These are phyloP conservation scores for Cordyceps cicadae DNA, from an alignment of 2,329 filamentous ascomycete genomes.

Conservation along the genomic window DNA sequence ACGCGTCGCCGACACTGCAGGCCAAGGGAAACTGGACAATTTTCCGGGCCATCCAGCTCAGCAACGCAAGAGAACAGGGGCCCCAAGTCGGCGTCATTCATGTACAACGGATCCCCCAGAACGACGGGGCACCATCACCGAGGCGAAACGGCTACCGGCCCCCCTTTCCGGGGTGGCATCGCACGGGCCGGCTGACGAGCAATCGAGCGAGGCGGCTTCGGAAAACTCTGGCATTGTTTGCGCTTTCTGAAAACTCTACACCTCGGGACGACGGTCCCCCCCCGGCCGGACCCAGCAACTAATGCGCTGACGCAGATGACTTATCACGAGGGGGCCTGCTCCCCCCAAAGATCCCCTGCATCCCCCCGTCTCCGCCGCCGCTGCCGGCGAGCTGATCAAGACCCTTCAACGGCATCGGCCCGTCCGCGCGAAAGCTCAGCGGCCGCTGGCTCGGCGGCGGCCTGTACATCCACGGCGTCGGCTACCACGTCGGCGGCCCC, in stretches of 20 bases:
- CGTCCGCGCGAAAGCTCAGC: constrained; percentile 58
- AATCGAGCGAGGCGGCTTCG: too few relatives aligned
- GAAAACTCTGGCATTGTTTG: too few relatives aligned
- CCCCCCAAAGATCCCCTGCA: constrained; percentile 68
- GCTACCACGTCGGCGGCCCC: constrained; percentile 35
- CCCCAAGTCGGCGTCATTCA: constrained; percentile 70
- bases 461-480: constrained; percentile 25
- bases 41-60: constrained; percentile 76
- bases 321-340: constrained; percentile 41
- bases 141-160: constrained; percentile 62
- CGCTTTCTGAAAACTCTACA: too few relatives aligned
- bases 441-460: constrained; percentile 49
- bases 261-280: too few relatives aligned
- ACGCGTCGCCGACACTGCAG: constrained; percentile 58
- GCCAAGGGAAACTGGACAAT: constrained; percentile 22
- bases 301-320: constrained; percentile 35
- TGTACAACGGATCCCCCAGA: constrained; percentile 80
- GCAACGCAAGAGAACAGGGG: constrained; percentile 72
- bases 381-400: constrained; percentile 68
- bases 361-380: constrained; percentile 72
- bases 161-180: too few relatives aligned
- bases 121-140: constrained; percentile 72
- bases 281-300: too few relatives aligned
- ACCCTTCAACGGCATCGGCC: constrained; percentile 72
- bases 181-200: constrained; percentile 19